phyloP scores from a whole-genome alignment of 306 rosid species.

The Dalbergia oliveri region DNA sequence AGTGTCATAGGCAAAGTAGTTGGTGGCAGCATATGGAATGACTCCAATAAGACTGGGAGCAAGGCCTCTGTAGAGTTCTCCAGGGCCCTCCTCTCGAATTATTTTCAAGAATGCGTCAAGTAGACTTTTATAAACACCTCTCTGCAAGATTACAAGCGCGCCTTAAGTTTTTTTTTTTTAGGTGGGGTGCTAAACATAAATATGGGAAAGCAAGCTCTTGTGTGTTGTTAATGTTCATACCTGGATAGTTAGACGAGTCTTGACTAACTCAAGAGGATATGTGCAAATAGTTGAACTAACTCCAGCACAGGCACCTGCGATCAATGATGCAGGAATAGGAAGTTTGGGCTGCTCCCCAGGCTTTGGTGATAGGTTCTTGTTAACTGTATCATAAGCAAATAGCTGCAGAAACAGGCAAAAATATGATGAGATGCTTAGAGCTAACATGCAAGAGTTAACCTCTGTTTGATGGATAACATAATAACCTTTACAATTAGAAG shows the following conservation, averaged over 20 bases:
- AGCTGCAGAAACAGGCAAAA: slow-evolving; percentile 69
- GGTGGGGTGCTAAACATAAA: slow-evolving; percentile 18
- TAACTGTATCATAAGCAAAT: slow-evolving; percentile 92
- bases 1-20: slow-evolving; percentile 89
- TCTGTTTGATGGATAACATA: slow-evolving; percentile 5
- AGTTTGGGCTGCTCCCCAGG: slow-evolving; percentile 81
- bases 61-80: slow-evolving; percentile 90
- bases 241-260: slow-evolving; percentile 95
- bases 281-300: slow-evolving; percentile 90
- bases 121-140: slow-evolving; percentile 79
- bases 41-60: slow-evolving; percentile 93
- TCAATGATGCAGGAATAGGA: slow-evolving; percentile 84
- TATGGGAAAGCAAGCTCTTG: background rate
- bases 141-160: slow-evolving; percentile 64
- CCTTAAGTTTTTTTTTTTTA: slow-evolving; percentile 24
- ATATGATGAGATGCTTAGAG: slow-evolving; percentile 42
- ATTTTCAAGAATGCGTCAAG: slow-evolving; percentile 89
- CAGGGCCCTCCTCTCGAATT: slow-evolving; percentile 82
- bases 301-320: slow-evolving; percentile 99
- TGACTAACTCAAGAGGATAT: slow-evolving; percentile 91
- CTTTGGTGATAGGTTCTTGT: slow-evolving; percentile 74
- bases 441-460: slow-evolving; percentile 17
- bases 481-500: slow-evolving; percentile 18
- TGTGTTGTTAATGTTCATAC: slow-evolving; percentile 50
- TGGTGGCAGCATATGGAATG: slow-evolving; percentile 89